phyloP scores from a whole-genome alignment of 768 basidiomycete genomes.

The Naganishia vaughanmartiniae region DNA sequence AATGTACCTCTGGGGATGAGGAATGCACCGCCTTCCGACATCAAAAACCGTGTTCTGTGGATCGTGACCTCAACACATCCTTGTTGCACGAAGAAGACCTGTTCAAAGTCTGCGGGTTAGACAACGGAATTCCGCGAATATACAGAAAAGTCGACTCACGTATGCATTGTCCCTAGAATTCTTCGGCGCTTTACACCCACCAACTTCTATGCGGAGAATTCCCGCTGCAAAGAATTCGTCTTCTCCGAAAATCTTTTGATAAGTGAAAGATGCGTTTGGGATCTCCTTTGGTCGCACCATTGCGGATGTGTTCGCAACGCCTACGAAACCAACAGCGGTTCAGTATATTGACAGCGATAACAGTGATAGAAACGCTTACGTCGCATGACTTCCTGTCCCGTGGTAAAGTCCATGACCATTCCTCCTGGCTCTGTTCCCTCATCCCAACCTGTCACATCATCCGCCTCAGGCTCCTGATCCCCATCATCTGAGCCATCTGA shows the following conservation, averaged over 20 bases:
- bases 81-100: conserved; percentile 78
- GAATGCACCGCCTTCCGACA: conserved; percentile 80
- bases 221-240: conserved; percentile 89
- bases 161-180: conserved; percentile 90
- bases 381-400: conserved; percentile 51
- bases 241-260: conserved; percentile 88
- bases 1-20: conserved; percentile 79
- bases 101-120: conserved; percentile 21
- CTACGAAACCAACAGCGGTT: conserved; percentile 53
- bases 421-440: conserved; percentile 67
- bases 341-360: not conserved
- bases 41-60: conserved; percentile 71
- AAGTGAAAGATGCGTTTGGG: conserved; percentile 69
- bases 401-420: conserved; percentile 66
- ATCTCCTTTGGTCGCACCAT: conserved; percentile 66
- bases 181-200: conserved; percentile 79
- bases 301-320: conserved; percentile 71
- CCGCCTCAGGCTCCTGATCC: conserved; percentile 26
- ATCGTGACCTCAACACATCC: conserved; percentile 85
- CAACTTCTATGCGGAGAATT: conserved; percentile 74
- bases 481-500: conserved; percentile 25
- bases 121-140: not conserved
- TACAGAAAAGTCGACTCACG: conserved; percentile 56
- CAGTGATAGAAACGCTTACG: not conserved
- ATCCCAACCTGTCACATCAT: conserved; percentile 74